These are phyloP conservation scores for Paramarasmius palmivorus DNA, from an alignment of 1,284 basidiomycete genomes.

Conservation along the genomic window DNA sequence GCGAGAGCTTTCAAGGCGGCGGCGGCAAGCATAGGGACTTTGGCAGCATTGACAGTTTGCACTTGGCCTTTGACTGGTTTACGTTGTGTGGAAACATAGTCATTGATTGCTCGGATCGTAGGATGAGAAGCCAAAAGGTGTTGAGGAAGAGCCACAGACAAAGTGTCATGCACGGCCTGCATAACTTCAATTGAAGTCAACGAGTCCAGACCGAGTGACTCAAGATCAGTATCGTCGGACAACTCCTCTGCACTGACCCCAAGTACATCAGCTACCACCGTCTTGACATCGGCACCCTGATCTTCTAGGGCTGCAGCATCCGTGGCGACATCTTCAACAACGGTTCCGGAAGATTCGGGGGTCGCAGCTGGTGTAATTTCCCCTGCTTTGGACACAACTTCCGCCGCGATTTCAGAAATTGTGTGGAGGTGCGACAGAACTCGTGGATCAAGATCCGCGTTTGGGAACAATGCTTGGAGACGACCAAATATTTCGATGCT, in stretches of 20 bases:
- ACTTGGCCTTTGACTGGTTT: too few species aligned
- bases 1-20: conserved; percentile 19
- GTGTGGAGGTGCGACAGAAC: conserved; percentile 38
- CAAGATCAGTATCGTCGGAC: conserved; percentile 43
- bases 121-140: conserved; percentile 37
- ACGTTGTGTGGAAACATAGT: conserved; percentile 23
- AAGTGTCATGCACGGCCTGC: conserved; percentile 42
- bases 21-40: neutral
- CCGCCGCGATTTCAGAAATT: conserved; percentile 34
- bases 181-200: conserved; percentile 62
- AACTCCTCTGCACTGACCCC: conserved; percentile 42
- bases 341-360: conserved; percentile 25
- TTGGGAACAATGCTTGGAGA: conserved; percentile 35
- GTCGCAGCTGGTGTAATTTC: conserved; percentile 7
- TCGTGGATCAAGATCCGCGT: conserved; percentile 30
- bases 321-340: conserved; percentile 37
- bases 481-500: conserved; percentile 48
- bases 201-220: conserved; percentile 58
- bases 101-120: conserved; percentile 34
- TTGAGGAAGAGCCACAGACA: conserved; percentile 38
- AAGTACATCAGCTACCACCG: conserved; percentile 49
- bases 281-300: conserved; percentile 33
- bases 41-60: neutral
- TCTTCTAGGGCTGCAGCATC: conserved; percentile 26
- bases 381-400: conserved; percentile 4